These are phyloP conservation scores for Isatis lusitanica DNA, from an alignment of 441 rosid genomes.

Conservation along the genomic window DNA sequence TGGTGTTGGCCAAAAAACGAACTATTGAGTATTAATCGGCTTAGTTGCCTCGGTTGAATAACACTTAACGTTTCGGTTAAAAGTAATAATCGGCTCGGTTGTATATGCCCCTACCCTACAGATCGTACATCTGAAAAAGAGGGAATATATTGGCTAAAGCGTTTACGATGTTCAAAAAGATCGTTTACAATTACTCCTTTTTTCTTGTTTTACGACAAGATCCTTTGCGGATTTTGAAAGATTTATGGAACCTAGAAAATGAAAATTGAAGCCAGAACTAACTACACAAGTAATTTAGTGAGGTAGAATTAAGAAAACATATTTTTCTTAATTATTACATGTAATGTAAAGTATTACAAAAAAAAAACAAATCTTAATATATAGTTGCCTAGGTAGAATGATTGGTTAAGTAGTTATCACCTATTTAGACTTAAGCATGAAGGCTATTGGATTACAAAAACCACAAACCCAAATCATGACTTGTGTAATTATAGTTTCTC, in stretches of 20 bases:
- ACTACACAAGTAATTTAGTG: background rate
- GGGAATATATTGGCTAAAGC: background rate
- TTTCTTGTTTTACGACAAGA: background rate
- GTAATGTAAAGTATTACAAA: background rate
- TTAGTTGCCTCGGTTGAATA: background rate
- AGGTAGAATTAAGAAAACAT: background rate
- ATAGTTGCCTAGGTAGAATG: conserved; percentile 19
- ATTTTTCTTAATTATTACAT: background rate
- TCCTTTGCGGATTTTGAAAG: background rate
- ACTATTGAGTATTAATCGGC: background rate
- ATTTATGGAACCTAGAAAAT: background rate
- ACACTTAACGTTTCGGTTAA: background rate
- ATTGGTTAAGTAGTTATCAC: conserved; percentile 18
- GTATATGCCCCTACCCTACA: background rate
- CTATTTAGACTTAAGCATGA: conserved; percentile 28
- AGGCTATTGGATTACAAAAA: conserved; percentile 29
- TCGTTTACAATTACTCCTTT: background rate
- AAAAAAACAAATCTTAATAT: background rate
- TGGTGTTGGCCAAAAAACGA: background rate
- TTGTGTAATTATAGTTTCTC: conserved; percentile 36
- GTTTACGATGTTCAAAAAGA: background rate
- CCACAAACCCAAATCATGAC: conserved; percentile 35
- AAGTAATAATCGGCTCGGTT: background rate
- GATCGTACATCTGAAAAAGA: background rate
- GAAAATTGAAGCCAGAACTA: background rate